These are phyloP conservation scores for Podospora pseudoanserina DNA, from an alignment of 495 filamentous ascomycete species.

Conservation along the genomic window DNA sequence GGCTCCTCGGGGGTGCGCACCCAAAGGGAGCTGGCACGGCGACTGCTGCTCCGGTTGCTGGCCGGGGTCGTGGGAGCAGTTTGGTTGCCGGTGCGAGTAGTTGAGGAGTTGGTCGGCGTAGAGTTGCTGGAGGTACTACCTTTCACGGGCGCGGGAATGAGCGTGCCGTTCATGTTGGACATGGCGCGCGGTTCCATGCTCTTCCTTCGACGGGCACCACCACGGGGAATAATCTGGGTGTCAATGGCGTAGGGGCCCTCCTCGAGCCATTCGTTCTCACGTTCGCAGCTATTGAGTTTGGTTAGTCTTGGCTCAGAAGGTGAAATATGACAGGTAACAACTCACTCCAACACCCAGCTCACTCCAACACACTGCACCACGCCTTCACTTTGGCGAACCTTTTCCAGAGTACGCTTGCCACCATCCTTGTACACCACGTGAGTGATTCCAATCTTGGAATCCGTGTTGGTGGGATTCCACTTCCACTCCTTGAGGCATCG, in stretches of 20 bases:
- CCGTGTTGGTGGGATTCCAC: constrained; percentile 62
- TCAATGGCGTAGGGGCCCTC: constrained; percentile 69
- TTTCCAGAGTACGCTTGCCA: constrained; percentile 78
- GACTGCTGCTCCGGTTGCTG: constrained; percentile 24
- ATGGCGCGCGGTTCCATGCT: constrained; percentile 86
- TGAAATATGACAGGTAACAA: constrained; percentile 34
- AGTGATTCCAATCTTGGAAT: constrained; percentile 73
- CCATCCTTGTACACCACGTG: constrained; percentile 97
- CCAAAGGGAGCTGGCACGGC: constrained; percentile 52
- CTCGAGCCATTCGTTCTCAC: constrained; percentile 71
- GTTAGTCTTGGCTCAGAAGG: constrained; percentile 18
- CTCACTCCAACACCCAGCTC: constrained; percentile 84
- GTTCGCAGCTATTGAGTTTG: constrained; percentile 59
- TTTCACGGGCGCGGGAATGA: constrained; percentile 46
- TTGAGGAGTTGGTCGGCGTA: neutral
- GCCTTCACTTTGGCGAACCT: constrained; percentile 70
- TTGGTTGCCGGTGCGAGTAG: constrained; percentile 5
- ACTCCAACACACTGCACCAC: constrained; percentile 81
- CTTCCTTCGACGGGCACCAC: constrained; percentile 75
- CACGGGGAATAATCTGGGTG: constrained; percentile 67
- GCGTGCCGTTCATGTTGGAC: constrained; percentile 65
- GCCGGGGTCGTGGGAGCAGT: constrained; percentile 15
- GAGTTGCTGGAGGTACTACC: constrained; percentile 17
- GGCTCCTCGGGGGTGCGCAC: constrained; percentile 36
- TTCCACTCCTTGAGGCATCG: constrained; percentile 78